Evolutionary conservation across 257 asterid species (phyloP).

Genomic region (Solanum lycopersicoides): DNA sequence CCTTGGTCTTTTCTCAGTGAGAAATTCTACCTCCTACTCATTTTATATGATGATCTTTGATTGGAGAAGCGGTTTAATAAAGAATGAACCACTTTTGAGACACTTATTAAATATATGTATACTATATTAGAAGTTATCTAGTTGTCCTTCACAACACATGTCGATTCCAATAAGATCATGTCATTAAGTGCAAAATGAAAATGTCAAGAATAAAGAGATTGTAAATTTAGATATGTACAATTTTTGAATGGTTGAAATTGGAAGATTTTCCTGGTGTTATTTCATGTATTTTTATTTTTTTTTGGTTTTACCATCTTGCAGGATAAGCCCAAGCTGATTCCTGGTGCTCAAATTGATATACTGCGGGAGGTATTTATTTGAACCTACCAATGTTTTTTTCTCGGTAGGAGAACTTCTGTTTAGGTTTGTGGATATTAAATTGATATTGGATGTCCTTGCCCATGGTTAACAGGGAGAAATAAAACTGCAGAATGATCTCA

Average conservation of each 20-base stretch:
- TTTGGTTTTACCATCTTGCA: constrained; percentile 20
- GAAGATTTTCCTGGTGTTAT: background rate
- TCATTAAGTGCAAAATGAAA: background rate
- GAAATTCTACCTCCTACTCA: background rate
- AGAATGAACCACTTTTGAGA: background rate
- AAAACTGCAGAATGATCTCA: constrained; percentile 17
- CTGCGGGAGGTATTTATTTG: constrained; percentile 52
- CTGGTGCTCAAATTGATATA: constrained; percentile 69
- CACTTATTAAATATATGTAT: background rate
- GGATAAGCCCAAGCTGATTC: constrained; percentile 57
- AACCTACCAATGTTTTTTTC: background rate
- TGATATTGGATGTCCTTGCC: background rate
- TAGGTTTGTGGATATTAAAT: background rate
- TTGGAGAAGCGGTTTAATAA: background rate
- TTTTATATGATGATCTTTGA: background rate
- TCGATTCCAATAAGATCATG: background rate
- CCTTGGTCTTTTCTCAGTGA: background rate
- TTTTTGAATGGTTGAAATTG: background rate
- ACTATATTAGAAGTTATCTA: background rate
- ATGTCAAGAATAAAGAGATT: background rate
- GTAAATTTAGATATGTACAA: background rate
- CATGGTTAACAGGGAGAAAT: constrained; percentile 34
- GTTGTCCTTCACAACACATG: background rate
- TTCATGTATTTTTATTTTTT: background rate
- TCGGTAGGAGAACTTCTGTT: background rate